Conservation (phyloP, 306 rosid genomes). For the Vigna unguiculata region DNA sequence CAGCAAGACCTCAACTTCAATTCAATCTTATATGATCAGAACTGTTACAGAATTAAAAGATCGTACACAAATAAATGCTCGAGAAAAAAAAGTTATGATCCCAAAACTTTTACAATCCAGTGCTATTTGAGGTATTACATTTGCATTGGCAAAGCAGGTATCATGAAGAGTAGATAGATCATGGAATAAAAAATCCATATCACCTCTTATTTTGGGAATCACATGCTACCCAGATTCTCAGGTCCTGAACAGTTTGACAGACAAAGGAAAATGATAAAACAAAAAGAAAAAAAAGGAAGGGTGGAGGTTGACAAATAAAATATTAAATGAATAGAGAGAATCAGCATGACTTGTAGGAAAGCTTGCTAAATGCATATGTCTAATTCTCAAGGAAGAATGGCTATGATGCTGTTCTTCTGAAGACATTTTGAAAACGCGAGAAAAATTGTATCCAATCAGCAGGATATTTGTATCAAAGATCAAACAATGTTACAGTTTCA, state of each 20-base stretch:
- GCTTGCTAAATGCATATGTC: not conserved
- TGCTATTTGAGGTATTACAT: conserved; percentile 10
- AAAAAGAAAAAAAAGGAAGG: not conserved
- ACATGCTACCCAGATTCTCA: conserved; percentile 8
- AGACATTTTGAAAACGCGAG: not conserved
- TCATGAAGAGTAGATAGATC: conserved; percentile 28
- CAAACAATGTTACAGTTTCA: not conserved
- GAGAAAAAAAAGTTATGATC: conserved; percentile 23
- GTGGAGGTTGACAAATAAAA: not conserved
- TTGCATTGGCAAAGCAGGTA: not conserved
- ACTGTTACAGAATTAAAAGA: conserved; percentile 13
- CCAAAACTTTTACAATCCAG: conserved; percentile 10
- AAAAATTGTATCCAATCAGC: conserved; percentile 18
- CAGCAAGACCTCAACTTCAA: not conserved
- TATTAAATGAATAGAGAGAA: not conserved
- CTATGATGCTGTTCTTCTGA: conserved; percentile 11
- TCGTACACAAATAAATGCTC: conserved; percentile 15
- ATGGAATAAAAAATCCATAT: conserved; percentile 25
- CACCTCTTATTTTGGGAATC: conserved; percentile 23
- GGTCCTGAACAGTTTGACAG: conserved; percentile 26
- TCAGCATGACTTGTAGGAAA: conserved; percentile 27
- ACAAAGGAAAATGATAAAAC: not conserved
- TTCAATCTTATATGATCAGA: conserved; percentile 22
- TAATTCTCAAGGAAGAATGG: conserved; percentile 29
- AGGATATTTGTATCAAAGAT: conserved; percentile 6